Evolutionary conservation across 805 yeast genomes (phyloP).

Genomic region (Torulaspora indica): DNA sequence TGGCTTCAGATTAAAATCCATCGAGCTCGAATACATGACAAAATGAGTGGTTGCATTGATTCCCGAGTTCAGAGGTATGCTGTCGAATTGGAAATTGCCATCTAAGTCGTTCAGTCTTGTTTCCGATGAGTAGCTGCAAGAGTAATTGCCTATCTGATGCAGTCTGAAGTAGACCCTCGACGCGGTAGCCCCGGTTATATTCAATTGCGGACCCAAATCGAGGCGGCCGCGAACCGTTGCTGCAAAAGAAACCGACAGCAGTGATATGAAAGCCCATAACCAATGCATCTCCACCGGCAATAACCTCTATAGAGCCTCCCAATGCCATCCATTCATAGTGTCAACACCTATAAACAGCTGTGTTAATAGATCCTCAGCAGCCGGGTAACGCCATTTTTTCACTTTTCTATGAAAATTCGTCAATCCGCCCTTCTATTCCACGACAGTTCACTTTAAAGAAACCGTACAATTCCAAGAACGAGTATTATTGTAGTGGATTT

Average conservation of each 20-base stretch:
- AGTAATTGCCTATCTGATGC: slow-evolving; percentile 27
- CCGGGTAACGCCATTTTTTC: slow-evolving; percentile 1
- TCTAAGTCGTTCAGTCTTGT: slow-evolving; percentile 15
- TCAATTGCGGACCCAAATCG: slow-evolving; percentile 18
- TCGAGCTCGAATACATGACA: slow-evolving; percentile 28
- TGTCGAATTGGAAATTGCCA: slow-evolving; percentile 30
- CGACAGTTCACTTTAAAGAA: slow-evolving; percentile 6
- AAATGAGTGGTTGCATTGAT: slow-evolving; percentile 28
- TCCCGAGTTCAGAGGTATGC: slow-evolving; percentile 28
- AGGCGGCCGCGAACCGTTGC: slow-evolving; percentile 31
- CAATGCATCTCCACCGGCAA: slow-evolving; percentile 1
- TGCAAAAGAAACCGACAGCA: slow-evolving; percentile 12
- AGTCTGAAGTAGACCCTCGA: slow-evolving; percentile 27
- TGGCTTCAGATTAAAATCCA: slow-evolving; percentile 34
- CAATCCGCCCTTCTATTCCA: not conserved
- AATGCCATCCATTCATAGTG: not conserved
- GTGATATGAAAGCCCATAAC: slow-evolving; percentile 7
- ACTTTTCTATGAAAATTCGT: not conserved
- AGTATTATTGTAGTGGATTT: slow-evolving; percentile 39
- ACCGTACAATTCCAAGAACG: slow-evolving; percentile 35
- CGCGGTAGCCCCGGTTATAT: slow-evolving; percentile 19
- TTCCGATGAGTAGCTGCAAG: slow-evolving; percentile 11
- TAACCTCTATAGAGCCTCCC: not conserved
- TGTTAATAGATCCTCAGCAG: no score
- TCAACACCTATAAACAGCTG: not conserved